These are phyloP conservation scores for Cystobasidiaceae sp. DNA, from an alignment of 1,284 basidiomycete species.

Conservation along the genomic window DNA sequence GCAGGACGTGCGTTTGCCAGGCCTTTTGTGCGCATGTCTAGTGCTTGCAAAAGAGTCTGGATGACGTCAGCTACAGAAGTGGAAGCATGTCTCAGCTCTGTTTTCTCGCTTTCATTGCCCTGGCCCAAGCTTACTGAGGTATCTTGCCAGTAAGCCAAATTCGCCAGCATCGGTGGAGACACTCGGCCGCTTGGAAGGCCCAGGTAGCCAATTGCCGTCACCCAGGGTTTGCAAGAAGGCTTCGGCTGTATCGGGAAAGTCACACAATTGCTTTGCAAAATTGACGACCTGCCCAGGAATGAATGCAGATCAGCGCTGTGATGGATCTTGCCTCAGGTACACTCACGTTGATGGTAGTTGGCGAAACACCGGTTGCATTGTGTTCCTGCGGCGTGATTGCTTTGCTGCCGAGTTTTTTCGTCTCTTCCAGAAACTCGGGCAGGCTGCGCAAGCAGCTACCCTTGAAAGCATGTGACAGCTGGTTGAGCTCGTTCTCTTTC, in stretches of 20 bases:
- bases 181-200: background rate
- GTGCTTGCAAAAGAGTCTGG: constrained; percentile 34
- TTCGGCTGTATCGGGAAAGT: constrained; percentile 42
- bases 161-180: constrained; percentile 30
- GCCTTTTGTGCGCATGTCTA: constrained; percentile 35
- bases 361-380: constrained; percentile 34
- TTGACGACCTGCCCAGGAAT: constrained; percentile 42
- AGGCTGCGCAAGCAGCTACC: constrained; percentile 42
- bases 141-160: constrained; percentile 31
- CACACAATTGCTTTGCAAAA: constrained; percentile 42
- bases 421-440: constrained; percentile 43
- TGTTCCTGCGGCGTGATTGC: constrained; percentile 34
- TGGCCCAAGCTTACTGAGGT: constrained; percentile 34
- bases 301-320: no score
- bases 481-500: constrained; percentile 44
- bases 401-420: constrained; percentile 39
- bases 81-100: no score
- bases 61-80: constrained; percentile 40
- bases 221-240: constrained; percentile 41
- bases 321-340: no score
- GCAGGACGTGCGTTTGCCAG: constrained; percentile 24
- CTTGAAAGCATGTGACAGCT: constrained; percentile 42
- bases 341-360: constrained; percentile 38
- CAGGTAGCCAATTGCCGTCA: constrained; percentile 43
- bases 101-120: no score